Conservation (phyloP, 139 green algal species). For the Coccomyxa sp. region DNA sequence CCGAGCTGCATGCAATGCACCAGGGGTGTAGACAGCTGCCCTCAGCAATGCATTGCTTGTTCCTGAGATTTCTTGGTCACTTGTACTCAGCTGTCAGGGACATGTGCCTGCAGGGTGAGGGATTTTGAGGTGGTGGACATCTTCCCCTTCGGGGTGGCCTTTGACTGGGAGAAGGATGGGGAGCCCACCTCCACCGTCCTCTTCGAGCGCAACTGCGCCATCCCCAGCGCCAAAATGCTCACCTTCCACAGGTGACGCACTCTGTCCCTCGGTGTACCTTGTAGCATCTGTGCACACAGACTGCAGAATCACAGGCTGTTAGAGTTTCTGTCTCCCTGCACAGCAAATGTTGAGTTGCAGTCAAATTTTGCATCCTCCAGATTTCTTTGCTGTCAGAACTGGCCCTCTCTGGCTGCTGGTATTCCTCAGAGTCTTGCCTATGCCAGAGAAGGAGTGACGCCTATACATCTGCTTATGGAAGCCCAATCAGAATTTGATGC, state of each 20-base stretch:
- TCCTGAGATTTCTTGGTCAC: not conserved
- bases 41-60: not conserved
- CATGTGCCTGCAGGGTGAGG: constrained; percentile 60
- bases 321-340: no score
- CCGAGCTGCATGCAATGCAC: not conserved
- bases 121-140: constrained; percentile 95
- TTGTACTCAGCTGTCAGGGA: not conserved
- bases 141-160: constrained; percentile 75
- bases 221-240: constrained; percentile 89
- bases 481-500: no score
- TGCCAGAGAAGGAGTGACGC: no score
- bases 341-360: no score
- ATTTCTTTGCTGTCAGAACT: no score
- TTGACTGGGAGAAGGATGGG: constrained; percentile 86
- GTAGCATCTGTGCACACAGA: no score
- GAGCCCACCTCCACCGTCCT: constrained; percentile 42
- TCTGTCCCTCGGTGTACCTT: no score
- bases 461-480: no score
- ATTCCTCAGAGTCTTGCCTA: no score
- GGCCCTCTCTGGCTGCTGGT: no score
- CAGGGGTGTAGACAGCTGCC: not conserved
- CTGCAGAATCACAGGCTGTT: no score
- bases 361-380: no score
- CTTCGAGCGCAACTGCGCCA: constrained; percentile 66
- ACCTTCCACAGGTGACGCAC: constrained; percentile 82